Conservation (phyloP, 257 asterid species). For the Osmanthus fragrans region DNA sequence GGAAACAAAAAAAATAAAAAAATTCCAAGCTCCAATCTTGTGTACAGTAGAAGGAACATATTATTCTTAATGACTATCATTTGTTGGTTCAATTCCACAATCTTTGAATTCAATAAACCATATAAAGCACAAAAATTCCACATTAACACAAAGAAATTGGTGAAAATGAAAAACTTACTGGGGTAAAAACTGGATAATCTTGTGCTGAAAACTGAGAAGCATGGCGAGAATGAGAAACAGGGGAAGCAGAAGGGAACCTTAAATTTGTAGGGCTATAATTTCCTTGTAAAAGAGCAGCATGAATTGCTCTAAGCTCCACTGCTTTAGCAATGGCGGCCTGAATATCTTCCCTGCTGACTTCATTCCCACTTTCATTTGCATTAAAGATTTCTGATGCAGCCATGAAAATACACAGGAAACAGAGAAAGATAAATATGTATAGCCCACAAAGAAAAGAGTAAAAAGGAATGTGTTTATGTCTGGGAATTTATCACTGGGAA, state of each 20-base stretch:
- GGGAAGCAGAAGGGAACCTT: constrained; percentile 57
- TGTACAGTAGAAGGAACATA: too few relatives aligned
- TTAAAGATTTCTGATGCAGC: constrained; percentile 30
- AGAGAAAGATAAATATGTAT: constrained; percentile 9
- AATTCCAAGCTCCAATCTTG: neutral
- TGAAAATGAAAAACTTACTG: constrained; percentile 46
- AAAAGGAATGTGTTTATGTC: neutral
- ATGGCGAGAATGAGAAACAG: constrained; percentile 50
- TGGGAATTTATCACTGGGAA: constrained; percentile 14
- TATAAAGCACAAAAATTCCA: neutral
- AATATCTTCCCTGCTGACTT: constrained; percentile 51
- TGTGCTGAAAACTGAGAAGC: constrained; percentile 66
- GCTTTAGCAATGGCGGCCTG: constrained; percentile 80
- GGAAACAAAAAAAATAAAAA: neutral
- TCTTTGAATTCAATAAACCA: neutral
- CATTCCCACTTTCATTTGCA: constrained; percentile 25
- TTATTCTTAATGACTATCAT: too few relatives aligned
- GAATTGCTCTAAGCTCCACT: constrained; percentile 87
- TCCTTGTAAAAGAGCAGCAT: constrained; percentile 75
- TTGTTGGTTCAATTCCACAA: too few relatives aligned
- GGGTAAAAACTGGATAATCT: constrained; percentile 93
- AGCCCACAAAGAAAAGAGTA: constrained; percentile 13
- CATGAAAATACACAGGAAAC: constrained; percentile 31
- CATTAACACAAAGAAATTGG: neutral
- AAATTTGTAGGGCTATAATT: constrained; percentile 43